Conservation (phyloP, 2,329 filamentous ascomycete species). For the Fusarium succisae region DNA sequence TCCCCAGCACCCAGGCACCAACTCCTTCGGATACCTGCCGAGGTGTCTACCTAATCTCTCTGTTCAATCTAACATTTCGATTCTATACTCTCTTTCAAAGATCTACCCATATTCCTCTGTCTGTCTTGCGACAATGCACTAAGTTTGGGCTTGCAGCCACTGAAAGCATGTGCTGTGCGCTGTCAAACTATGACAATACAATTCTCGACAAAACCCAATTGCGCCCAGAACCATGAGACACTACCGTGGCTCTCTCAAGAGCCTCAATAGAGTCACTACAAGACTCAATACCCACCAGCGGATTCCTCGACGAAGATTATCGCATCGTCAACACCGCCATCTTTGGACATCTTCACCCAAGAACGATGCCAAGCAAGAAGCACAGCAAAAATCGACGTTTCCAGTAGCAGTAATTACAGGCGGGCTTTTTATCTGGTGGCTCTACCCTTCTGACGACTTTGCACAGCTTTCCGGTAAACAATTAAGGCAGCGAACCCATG, state of each 20-base stretch:
- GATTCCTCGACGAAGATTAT: constrained; percentile 26
- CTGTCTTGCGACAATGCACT: constrained; percentile 15
- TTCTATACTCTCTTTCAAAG: constrained; percentile 10
- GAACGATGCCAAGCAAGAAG: constrained; percentile 32
- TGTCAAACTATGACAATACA: constrained; percentile 17
- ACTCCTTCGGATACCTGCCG: not conserved
- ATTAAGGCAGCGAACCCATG: constrained; percentile 3
- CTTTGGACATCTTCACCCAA: constrained; percentile 30
- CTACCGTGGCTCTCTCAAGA: constrained; percentile 34
- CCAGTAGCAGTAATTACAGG: constrained; percentile 48
- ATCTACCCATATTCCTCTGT: not conserved
- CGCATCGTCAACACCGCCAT: constrained; percentile 27
- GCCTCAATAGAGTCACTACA: constrained; percentile 30
- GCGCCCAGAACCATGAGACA: constrained; percentile 33
- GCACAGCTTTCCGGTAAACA: constrained; percentile 45
- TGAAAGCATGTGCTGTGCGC: constrained; percentile 32
- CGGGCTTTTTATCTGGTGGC: constrained; percentile 54
- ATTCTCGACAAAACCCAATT: constrained; percentile 12
- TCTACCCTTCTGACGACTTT: constrained; percentile 57
- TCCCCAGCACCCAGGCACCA: not conserved
- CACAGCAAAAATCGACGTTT: constrained; percentile 39
- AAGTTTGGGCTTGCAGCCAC: constrained; percentile 16
- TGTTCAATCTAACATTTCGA: not conserved
- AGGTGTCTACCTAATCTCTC: not conserved
- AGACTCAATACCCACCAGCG: constrained; percentile 27